These are phyloP conservation scores for Acacia concinna DNA, from an alignment of 331 rosid species.

Conservation along the genomic window DNA sequence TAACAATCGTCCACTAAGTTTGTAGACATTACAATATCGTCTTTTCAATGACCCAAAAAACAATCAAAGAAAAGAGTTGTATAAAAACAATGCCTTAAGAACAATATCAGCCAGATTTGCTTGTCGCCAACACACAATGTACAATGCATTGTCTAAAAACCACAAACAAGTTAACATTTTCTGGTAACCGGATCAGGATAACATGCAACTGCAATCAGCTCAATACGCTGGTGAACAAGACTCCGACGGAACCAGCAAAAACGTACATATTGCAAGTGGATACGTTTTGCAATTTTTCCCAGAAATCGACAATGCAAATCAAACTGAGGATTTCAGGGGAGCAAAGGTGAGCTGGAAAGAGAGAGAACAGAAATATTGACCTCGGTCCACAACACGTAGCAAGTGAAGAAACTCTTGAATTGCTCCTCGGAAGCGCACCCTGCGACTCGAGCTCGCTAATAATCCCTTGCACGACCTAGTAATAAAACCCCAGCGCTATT, in stretches of 20 bases:
- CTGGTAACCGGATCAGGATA: constrained; percentile 30
- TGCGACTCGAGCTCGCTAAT: constrained; percentile 98
- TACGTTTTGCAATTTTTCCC: constrained; percentile 3
- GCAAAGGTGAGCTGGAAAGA: neutral
- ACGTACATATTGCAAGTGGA: neutral
- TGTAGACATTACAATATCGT: neutral
- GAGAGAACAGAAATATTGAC: constrained; percentile 32
- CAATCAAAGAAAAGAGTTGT: neutral
- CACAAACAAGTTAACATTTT: constrained; percentile 10
- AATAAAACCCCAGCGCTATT: constrained; percentile 28
- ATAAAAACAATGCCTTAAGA: neutral
- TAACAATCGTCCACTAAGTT: constrained; percentile 10
- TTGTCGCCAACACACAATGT: constrained; percentile 6
- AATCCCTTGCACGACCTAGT: constrained; percentile 91
- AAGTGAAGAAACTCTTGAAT: constrained; percentile 98
- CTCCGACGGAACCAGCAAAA: constrained; percentile 2
- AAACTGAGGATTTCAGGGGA: neutral
- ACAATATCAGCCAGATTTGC: neutral
- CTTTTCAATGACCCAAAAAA: constrained; percentile 11
- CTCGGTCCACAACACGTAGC: constrained; percentile 99
- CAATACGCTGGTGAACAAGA: constrained; percentile 10
- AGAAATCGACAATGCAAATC: constrained; percentile 3
- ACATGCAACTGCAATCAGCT: constrained; percentile 7
- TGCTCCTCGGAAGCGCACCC: constrained; percentile 96
- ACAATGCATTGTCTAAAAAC: neutral